Conservation (phyloP, 1,284 basidiomycete genomes). For the Rhizoctonia solani region DNA sequence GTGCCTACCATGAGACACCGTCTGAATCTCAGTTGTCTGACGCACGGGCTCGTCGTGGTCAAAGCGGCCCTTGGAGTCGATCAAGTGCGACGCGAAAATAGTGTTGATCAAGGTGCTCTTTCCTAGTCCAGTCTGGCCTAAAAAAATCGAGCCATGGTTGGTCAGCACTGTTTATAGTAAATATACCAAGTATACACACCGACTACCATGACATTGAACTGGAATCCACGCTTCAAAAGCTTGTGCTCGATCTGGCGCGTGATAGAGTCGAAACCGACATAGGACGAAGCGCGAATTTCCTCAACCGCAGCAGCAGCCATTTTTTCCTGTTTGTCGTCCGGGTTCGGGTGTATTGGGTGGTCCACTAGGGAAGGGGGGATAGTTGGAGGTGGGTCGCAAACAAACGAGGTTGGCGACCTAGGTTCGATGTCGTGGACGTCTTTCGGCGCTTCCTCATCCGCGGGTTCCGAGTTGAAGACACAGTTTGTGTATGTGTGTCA, state of each 20-base stretch:
- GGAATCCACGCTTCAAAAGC: slow-evolving; percentile 97
- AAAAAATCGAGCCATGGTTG: slow-evolving; percentile 34
- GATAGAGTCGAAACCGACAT: slow-evolving; percentile 95
- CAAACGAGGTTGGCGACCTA: slow-evolving; percentile 28
- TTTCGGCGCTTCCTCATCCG: slow-evolving; percentile 1
- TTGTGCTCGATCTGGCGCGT: slow-evolving; percentile 99
- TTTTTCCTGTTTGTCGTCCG: slow-evolving; percentile 31
- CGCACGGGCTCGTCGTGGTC: slow-evolving; percentile 85
- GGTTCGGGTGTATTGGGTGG: background rate
- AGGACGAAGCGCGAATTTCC: slow-evolving; percentile 85
- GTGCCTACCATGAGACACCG: slow-evolving; percentile 81
- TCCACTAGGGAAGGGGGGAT: slow-evolving; percentile 19
- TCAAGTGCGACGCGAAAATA: slow-evolving; percentile 96
- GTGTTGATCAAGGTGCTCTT: slow-evolving; percentile 99
- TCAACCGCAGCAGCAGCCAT: slow-evolving; percentile 57
- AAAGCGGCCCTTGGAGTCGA: slow-evolving; percentile 95
- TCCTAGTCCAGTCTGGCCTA: slow-evolving; percentile 95
- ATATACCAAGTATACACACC: slow-evolving; percentile 59
- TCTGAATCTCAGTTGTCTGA: slow-evolving; percentile 96
- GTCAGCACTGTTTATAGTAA: slow-evolving; percentile 5
- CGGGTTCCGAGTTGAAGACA: slow-evolving; percentile 11
- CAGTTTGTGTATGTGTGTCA: background rate
- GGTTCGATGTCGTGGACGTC: slow-evolving; percentile 2
- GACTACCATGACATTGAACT: slow-evolving; percentile 97
- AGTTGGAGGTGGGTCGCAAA: slow-evolving; percentile 30